Evolutionary conservation across 169 alveolate genomes (phyloP), one percentile per base, ranked within the genome.

Genomic region (Cryptosporidium baileyi): DNA sequence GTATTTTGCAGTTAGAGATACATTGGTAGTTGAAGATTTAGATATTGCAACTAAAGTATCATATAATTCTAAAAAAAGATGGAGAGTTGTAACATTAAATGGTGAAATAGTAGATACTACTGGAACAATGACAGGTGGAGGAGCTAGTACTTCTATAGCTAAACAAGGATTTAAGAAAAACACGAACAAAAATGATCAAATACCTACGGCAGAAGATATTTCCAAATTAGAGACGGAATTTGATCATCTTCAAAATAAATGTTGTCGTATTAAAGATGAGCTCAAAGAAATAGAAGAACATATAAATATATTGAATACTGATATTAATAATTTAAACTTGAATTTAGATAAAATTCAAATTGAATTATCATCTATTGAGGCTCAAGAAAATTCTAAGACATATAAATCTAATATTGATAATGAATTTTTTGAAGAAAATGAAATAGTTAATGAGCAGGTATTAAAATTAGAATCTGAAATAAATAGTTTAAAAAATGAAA

Each of bases 41-140:
- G 97, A 95, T 7, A 91, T 62, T 26, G 98, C 98, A 11, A 91
- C 94, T 36, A 88, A 82, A 60, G 92, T 96, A 6, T 96, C 95
- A 1, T 96, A 94, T 90, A 88, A 82, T 15, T 45, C 61, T 6
- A 45, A 85, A 19, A 91, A 88, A 61, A 92, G 96, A 51, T 90
- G 92, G 80, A 93, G 98, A 81, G 98, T 96, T 0, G 99, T 96
- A 0, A 96, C 98, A 22, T 43, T 94, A 30, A 91, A 93, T 57
- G 99, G 99, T 1, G 97, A 95, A 80, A 62, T 97, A 22, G 94
- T 96, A 9, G 98, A 97, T 62, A 90, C 92, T 13, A 94, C 96
- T 26, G 99, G 99, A 24, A 93, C 97, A 2, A 94, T 97, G 96
- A 91, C 95, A 17, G 98, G 99, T 17, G 95, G 96, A 7, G 95